Evolutionary conservation across 2,329 filamentous ascomycete genomes (phyloP), one percentile per base, ranked within the genome.

Genomic region (Pseudogymnoascus sp.): DNA sequence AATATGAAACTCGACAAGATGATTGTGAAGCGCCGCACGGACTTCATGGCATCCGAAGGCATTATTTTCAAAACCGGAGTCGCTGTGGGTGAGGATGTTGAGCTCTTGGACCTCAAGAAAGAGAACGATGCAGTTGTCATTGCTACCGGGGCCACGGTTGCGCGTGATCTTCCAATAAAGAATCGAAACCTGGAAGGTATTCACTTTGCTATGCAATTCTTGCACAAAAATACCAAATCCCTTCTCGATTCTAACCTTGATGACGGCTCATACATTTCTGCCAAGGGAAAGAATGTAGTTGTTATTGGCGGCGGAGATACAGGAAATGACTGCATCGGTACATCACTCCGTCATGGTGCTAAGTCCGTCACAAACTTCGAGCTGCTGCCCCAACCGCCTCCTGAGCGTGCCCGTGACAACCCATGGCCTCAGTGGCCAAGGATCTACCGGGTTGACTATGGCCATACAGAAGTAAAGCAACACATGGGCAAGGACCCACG

Each of bases 1-100:
- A 97, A 97, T 82, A 97, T 97, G 93, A 97, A 97, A 82, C 89
- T 97, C 44, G 93, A 97, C 81, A 97, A 97, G 84, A 91, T 91
- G 74, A 88, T 97, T 67, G 93, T 97, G 65, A 93, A 97, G 82
- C 90, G 93, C 61, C 90, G 93, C 75, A 92, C 95, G 59, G 91
- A 97, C 77, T 92, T 97, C 77, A 93, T 97, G 90, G 90, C 89
- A 62, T 84, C 87, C 3, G 93, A 97, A 78, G 93, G 93, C 59
- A 79, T 97, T 73, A 82, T 83, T 61, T 96, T 96, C 79, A 86
- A 90, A 77, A 89, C 90, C 34, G 86, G 88, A 66, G 86, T 91
- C 63, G 79, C 87, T 37, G 84, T 97, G 70, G 93, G 93, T 53
- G 88, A 95, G 67, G 86, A 89, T 60, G 79, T 88, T 46, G 76